These are phyloP conservation scores for Ganoderma meredithae DNA, from an alignment of 1,284 basidiomycete genomes.

Conservation along the genomic window DNA sequence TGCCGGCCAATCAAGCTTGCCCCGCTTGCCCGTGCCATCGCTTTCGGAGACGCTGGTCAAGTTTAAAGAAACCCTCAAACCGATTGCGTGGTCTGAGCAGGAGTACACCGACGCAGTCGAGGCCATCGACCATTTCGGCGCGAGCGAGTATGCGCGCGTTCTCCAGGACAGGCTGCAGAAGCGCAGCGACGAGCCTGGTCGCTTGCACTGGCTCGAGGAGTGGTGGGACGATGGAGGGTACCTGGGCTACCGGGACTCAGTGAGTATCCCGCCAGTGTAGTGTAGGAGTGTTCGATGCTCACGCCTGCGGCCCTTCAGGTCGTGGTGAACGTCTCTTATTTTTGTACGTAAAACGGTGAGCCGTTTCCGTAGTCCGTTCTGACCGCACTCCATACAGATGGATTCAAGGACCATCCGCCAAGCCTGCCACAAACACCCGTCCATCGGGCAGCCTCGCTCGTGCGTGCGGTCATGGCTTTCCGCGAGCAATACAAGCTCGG, in stretches of 20 bases:
- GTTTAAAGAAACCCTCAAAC: slow-evolving; percentile 67
- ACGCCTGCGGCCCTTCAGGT: slow-evolving; percentile 52
- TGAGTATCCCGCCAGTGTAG: slow-evolving; percentile 43
- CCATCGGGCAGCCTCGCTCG: slow-evolving; percentile 77
- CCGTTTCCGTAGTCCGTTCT: background rate
- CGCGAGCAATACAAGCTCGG: slow-evolving; percentile 74
- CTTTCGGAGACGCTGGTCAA: slow-evolving; percentile 63
- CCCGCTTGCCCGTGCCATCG: slow-evolving; percentile 69
- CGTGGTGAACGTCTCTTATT: slow-evolving; percentile 85
- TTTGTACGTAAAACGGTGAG: slow-evolving; percentile 56
- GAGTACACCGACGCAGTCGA: slow-evolving; percentile 60
- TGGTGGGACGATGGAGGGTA: slow-evolving; percentile 86
- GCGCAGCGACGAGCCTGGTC: slow-evolving; percentile 51
- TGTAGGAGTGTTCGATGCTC: background rate
- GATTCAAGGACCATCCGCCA: slow-evolving; percentile 72
- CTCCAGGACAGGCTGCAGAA: slow-evolving; percentile 66
- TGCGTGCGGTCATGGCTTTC: slow-evolving; percentile 77
- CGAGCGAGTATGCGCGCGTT: slow-evolving; percentile 52
- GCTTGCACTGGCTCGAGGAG: slow-evolving; percentile 78
- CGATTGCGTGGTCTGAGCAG: slow-evolving; percentile 65
- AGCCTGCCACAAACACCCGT: slow-evolving; percentile 66
- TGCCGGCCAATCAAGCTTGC: slow-evolving; percentile 53
- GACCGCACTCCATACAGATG: slow-evolving; percentile 55
- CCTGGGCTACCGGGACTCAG: slow-evolving; percentile 78
- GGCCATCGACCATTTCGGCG: slow-evolving; percentile 72